Base-by-base conservation (phyloP, 352 stramenopile species). In the Phytophthora aleatoria region DNA sequence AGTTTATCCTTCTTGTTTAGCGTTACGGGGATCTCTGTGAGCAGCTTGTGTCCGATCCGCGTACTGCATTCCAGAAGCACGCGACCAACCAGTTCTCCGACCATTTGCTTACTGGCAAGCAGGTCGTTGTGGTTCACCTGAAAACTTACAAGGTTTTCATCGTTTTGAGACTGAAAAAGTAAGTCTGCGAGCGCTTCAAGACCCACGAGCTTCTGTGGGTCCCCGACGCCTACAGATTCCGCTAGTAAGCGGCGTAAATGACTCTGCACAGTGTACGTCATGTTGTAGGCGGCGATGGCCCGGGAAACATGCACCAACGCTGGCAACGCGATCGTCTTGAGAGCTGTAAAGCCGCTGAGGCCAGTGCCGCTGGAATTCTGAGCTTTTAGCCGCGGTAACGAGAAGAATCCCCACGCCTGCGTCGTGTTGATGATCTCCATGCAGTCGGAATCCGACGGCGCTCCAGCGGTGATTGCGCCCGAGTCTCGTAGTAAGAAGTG, bases 391-490 rank as follows among this genome's bases (percentile, higher is more conserved):
- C 67, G 61, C 5, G 51, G 57, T 6, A 81, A 70, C 2, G 83
- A 83, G 52, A 92, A 92, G 59, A 91, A 94, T 8, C 62, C 87
- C 86, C 81, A 94, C 27, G 84, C 83, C 43, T 94, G 86, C 2
- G 76, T 85, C 3, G 79, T 88, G 69, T 94, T 94, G 71, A 94
- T 85, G 55, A 89, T 83, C 57, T 91, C 83, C 83, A 92, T 91
- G 56, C 81, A 87, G 45, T 94, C 83, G 0, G 68, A 61, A 15
- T 89, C 81, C 1, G 67, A 74, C 0, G 83, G 80, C 1, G 63
- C 49, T 43, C 57, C 66, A n/a, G 51, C 41, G 5, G 35, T 36
- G 5, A 33, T 50, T 9, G 49, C 50, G 9, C 33, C 83, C 26
- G 24, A 69, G 65, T 45, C 73, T 52, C 39, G 85, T 64, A 35